Conservation (phyloP, 2,329 filamentous ascomycete genomes). For the Claviceps lovelessii region DNA sequence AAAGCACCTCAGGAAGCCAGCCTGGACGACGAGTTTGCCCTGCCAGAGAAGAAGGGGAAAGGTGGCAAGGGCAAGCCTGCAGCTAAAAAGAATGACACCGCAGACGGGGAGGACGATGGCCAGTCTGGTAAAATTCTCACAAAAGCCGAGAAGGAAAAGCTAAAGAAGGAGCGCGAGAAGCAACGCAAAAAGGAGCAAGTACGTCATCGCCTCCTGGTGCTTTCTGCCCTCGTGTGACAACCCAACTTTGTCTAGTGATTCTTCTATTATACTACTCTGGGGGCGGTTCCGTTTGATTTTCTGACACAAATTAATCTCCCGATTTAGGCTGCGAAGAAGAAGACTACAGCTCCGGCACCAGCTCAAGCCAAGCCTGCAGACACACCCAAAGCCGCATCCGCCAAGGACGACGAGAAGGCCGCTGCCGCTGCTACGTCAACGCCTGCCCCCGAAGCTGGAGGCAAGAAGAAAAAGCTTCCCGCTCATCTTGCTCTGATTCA, state of each 20-base stretch:
- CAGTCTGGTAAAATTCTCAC: constrained; percentile 62
- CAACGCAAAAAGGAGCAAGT: constrained; percentile 97
- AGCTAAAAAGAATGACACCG: constrained; percentile 31
- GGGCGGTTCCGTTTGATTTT: neutral
- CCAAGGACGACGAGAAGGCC: constrained; percentile 34
- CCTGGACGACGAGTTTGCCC: constrained; percentile 72
- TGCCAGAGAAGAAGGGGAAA: constrained; percentile 63
- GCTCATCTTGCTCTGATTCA: constrained; percentile 58
- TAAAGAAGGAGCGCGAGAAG: constrained; percentile 98
- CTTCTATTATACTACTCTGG: neutral
- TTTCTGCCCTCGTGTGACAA: neutral
- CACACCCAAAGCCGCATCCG: constrained; percentile 19
- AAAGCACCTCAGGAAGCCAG: constrained; percentile 72
- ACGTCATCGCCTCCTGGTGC: constrained; percentile 5
- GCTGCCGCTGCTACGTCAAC: constrained; percentile 21
- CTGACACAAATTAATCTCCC: neutral
- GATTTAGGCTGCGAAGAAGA: constrained; percentile 64
- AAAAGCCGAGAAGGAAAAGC: constrained; percentile 96
- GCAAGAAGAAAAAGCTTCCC: constrained; percentile 81
- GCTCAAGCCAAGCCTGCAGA: constrained; percentile 17
- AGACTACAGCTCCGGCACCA: constrained; percentile 32
- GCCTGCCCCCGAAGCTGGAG: constrained; percentile 34
- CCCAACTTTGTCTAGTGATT: neutral
- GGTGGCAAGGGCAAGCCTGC: constrained; percentile 34
- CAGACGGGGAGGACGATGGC: constrained; percentile 36